Conservation (phyloP, 495 filamentous ascomycete species). For the Daldinia bambusicola region DNA sequence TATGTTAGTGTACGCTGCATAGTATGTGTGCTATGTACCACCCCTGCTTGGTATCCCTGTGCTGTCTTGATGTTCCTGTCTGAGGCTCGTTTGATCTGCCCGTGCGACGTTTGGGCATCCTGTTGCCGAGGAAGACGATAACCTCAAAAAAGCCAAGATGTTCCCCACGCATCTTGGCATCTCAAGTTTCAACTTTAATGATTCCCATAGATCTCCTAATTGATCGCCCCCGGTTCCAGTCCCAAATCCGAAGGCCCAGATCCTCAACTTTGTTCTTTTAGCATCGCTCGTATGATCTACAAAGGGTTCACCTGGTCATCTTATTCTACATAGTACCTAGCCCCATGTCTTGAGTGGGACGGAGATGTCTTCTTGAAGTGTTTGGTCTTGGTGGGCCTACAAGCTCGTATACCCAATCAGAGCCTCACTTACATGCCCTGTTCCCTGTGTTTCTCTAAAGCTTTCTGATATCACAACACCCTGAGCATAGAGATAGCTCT, state of each 20-base stretch:
- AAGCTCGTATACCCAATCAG: slow-evolving; percentile 28
- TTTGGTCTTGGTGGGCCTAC: slow-evolving; percentile 39
- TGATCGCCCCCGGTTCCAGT: slow-evolving; percentile 33
- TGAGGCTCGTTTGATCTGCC: slow-evolving; percentile 49
- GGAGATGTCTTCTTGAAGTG: slow-evolving; percentile 29
- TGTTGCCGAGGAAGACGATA: slow-evolving; percentile 31
- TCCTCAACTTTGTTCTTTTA: slow-evolving; percentile 25
- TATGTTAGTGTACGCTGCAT: no score
- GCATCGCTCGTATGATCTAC: slow-evolving; percentile 41
- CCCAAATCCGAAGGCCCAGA: slow-evolving; percentile 25
- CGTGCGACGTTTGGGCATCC: slow-evolving; percentile 35
- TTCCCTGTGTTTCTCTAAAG: slow-evolving; percentile 30
- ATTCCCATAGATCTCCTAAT: slow-evolving; percentile 41
- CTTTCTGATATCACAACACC: slow-evolving; percentile 18
- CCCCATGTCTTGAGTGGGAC: slow-evolving; percentile 37
- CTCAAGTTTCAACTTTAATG: slow-evolving; percentile 37
- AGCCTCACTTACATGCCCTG: slow-evolving; percentile 18
- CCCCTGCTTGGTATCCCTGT: slow-evolving; percentile 9
- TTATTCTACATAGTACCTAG: slow-evolving; percentile 24
- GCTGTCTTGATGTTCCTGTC: slow-evolving; percentile 12
- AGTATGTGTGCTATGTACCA: background rate
- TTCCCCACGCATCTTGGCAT: slow-evolving; percentile 36
- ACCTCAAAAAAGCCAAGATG: slow-evolving; percentile 34
- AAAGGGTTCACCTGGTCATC: slow-evolving; percentile 22
- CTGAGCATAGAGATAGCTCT: slow-evolving; percentile 7